Base-by-base conservation (phyloP, 2,329 filamentous ascomycete species). In the Paecilomyces variotii region DNA sequence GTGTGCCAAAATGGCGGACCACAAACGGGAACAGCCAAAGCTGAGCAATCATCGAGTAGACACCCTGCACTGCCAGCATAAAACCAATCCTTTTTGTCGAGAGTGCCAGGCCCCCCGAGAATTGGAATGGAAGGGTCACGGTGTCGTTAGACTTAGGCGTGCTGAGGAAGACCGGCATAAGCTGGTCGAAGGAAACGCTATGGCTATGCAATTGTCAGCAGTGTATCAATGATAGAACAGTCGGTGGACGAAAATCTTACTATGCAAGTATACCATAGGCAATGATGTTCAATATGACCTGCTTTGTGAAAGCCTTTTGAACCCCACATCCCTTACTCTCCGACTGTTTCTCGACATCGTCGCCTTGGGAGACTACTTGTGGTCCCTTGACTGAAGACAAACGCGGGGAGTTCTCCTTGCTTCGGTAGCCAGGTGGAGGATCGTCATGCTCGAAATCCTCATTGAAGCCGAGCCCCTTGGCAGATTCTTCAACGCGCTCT, bases 101-200 rank as follows among this genome's bases (percentile, higher is more conserved):
- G 60, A 96, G 83, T 27, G 86, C 89, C 65, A 97, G 93, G 19
- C 94, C 93, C 59, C 90, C 90, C 2, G 86, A 86, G 66, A 99
- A 97, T 66, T 89, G 88, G 79, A 99, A 94, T 0, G 93, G 93
- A 1, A 96, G 82, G 11, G 81, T 62, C 67, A 79, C 75, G n/a
- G 75, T 66, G 14, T 74, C 71, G 28, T 79, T 62, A 69, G 83
- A 74, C 68, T 82, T 70, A 67, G 81, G 71, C 52, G 90, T 90
- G 73, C 89, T 93, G 69, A 99, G 84, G 65, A 99, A 91, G 1
- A 97, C 89, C 0, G 94, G 93, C 66, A 97, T 87, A 54, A 97
- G 83, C 69, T 96, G 90, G 74, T 99, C 94, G 67, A 96, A 94
- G 0, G 92, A 95, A 76, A 99, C 97, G 11, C 93, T 97, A 77